These are phyloP conservation scores for Pestalotiopsis sp. DNA, from an alignment of 2,329 filamentous ascomycete species.

Conservation along the genomic window DNA sequence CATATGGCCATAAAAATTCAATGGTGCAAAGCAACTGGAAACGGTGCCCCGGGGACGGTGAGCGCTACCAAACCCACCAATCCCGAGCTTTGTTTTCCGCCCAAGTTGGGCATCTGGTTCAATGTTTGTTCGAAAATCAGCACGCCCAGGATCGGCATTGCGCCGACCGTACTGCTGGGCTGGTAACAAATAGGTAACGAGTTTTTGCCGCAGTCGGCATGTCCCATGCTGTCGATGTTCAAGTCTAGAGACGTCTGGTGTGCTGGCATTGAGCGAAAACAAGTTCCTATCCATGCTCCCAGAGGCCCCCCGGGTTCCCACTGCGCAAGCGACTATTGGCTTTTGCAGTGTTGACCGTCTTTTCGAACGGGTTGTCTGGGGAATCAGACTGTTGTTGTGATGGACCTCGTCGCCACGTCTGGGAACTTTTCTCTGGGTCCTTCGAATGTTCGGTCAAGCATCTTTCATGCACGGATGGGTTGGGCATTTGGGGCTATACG, in stretches of 20 bases:
- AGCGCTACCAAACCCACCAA: neutral
- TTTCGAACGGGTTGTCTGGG: slow-evolving; percentile 3
- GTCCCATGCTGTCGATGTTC: slow-evolving; percentile 1
- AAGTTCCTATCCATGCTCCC: slow-evolving; percentile 8
- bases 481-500: neutral
- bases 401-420: neutral
- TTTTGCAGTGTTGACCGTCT: slow-evolving; percentile 8
- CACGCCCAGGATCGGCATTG: neutral
- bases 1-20: neutral
- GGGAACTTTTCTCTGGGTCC: neutral
- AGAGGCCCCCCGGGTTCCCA: neutral
- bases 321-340: slow-evolving; percentile 2
- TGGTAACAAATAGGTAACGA: neutral
- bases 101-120: neutral
- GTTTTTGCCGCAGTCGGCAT: neutral
- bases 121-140: neutral
- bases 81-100: neutral
- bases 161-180: neutral
- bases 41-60: neutral
- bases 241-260: slow-evolving; percentile 6
- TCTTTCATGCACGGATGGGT: neutral
- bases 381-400: slow-evolving; percentile 2
- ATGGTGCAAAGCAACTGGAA: neutral
- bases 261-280: slow-evolving; percentile 12
- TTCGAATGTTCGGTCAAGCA: neutral